A percentile compares a stretch with the other conserved stretches of the same genome.
Evolutionary conservation across 768 basidiomycete species (phyloP).

Genomic region (Boletus insuetus): DNA sequence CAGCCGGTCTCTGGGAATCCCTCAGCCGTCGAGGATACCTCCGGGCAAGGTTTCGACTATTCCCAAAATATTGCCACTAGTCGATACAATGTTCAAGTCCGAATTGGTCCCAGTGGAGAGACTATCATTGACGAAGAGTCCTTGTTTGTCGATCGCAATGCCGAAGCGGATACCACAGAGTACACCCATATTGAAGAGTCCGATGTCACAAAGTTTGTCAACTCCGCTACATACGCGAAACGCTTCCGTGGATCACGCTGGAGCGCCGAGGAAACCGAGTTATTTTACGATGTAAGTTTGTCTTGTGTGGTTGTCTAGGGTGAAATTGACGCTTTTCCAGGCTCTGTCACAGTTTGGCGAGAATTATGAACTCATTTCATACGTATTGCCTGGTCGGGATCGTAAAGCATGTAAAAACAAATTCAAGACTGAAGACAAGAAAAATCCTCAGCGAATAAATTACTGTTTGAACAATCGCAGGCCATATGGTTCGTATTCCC

Average conservation of each 20-base stretch:
- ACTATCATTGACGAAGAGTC: slow-evolving; percentile 86
- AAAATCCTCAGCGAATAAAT: slow-evolving; percentile 72
- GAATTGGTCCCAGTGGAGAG: slow-evolving; percentile 84
- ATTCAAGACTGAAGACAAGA: slow-evolving; percentile 87
- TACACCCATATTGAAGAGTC: slow-evolving; percentile 82
- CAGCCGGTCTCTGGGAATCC: slow-evolving; percentile 16
- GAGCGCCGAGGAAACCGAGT: slow-evolving; percentile 86
- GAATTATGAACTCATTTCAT: slow-evolving; percentile 90
- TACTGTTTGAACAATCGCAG: slow-evolving; percentile 69
- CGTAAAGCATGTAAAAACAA: slow-evolving; percentile 91
- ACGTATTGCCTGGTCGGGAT: slow-evolving; percentile 79
- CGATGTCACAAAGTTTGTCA: slow-evolving; percentile 82
- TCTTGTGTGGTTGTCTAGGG: background rate
- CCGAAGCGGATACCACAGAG: slow-evolving; percentile 64
- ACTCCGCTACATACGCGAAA: slow-evolving; percentile 78
- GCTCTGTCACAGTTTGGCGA: slow-evolving; percentile 88
- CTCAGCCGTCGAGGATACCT: slow-evolving; percentile 37
- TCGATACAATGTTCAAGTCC: slow-evolving; percentile 80
- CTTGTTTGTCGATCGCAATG: slow-evolving; percentile 69
- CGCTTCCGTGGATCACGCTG: slow-evolving; percentile 81
- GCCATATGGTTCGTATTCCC: slow-evolving; percentile 61
- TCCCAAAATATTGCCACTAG: slow-evolving; percentile 60
- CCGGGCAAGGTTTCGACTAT: slow-evolving; percentile 68
- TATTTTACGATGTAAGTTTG: slow-evolving; percentile 74
- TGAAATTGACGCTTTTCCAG: slow-evolving; percentile 38